Conservation (phyloP, 108 stramenopile species). For the Pseudonitzschia delicatissima region DNA sequence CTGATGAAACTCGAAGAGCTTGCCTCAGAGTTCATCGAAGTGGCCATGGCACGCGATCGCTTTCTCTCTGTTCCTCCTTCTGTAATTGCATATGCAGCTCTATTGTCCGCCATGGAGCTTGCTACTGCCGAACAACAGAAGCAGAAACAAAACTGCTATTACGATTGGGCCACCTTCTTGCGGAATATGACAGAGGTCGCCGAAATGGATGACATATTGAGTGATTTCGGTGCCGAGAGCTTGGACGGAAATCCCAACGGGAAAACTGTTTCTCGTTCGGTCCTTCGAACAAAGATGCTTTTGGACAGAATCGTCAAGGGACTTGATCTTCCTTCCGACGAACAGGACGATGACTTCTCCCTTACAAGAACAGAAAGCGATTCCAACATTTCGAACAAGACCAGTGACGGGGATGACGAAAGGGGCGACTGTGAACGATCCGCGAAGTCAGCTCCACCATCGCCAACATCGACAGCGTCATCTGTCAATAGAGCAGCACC, state of each 20-base stretch:
- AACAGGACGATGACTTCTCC: not conserved
- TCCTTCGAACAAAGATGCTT: slow-evolving; percentile 3
- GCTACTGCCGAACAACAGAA: not conserved
- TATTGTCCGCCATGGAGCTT: slow-evolving; percentile 14
- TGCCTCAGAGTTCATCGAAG: slow-evolving; percentile 16
- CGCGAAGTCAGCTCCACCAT: not conserved
- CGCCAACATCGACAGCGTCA: not conserved
- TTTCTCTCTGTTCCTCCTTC: slow-evolving; percentile 13
- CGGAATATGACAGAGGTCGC: not conserved
- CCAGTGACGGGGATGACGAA: not conserved
- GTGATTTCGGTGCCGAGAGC: not conserved
- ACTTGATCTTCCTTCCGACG: not conserved
- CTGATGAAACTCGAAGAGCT: not conserved
- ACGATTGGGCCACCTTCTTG: slow-evolving; percentile 4
- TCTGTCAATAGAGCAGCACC: not conserved
- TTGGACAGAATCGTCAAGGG: slow-evolving; percentile 6
- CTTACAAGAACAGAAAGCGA: no score
- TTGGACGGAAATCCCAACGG: not conserved
- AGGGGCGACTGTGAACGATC: not conserved
- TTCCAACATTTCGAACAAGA: no score
- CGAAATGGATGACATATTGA: slow-evolving; percentile 5
- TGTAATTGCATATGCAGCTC: slow-evolving; percentile 15
- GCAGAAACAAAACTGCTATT: not conserved
- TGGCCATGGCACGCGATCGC: slow-evolving; percentile 13
- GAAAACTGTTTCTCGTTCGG: not conserved